phyloP scores from a whole-genome alignment of 495 filamentous ascomycete genomes.

The Daldinia caldariorum region DNA sequence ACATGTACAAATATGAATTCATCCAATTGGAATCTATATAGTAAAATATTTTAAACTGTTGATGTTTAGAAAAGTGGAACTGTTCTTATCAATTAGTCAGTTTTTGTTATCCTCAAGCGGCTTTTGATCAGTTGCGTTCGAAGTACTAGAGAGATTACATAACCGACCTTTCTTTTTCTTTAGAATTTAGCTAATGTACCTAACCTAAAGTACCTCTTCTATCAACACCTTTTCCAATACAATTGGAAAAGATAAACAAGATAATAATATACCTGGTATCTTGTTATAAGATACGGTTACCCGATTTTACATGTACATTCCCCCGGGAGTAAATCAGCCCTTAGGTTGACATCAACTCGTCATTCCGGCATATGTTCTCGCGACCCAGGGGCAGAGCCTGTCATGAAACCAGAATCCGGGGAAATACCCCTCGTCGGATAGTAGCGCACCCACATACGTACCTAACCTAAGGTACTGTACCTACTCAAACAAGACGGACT shows the following conservation, averaged over 20 bases:
- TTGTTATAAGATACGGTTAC: too few relatives aligned
- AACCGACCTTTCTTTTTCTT: too few relatives aligned
- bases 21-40: too few relatives aligned
- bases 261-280: too few relatives aligned
- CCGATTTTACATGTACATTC: neutral
- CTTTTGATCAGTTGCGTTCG: too few relatives aligned
- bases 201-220: too few relatives aligned
- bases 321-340: neutral
- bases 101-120: neutral
- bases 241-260: too few relatives aligned
- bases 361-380: constrained; percentile 17
- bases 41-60: too few relatives aligned
- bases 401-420: constrained; percentile 12
- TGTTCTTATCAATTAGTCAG: neutral
- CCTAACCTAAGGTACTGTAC: too few relatives aligned
- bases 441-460: constrained; percentile 1
- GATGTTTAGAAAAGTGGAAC: neutral
- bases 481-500: neutral
- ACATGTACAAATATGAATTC: neutral
- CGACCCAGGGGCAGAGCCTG: neutral
- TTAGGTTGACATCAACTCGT: neutral
- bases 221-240: too few relatives aligned
- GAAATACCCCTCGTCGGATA: constrained; percentile 25
- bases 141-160: too few relatives aligned
- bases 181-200: too few relatives aligned